phyloP scores from a whole-genome alignment of 768 basidiomycete genomes.

The Pisolithus tinctorius region DNA sequence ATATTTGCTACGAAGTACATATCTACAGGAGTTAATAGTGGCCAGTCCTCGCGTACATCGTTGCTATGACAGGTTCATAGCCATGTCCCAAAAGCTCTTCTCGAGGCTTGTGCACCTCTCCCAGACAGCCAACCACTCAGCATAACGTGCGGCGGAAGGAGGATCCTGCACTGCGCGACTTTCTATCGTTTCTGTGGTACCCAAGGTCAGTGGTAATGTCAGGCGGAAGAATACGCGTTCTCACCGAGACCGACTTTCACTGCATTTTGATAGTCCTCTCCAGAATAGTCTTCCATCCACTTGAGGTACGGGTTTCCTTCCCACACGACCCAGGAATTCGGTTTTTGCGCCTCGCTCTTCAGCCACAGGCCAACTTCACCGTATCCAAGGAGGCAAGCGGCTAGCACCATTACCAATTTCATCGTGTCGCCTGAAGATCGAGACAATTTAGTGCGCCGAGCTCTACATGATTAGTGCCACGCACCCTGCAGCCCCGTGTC shows the following conservation, averaged over 20 bases:
- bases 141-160: slow-evolving; percentile 51
- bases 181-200: slow-evolving; percentile 64
- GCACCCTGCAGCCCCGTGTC: slow-evolving; percentile 68
- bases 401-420: slow-evolving; percentile 71
- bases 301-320: slow-evolving; percentile 67
- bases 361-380: slow-evolving; percentile 90
- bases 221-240: slow-evolving; percentile 16
- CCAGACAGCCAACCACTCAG: slow-evolving; percentile 70
- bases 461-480: neutral
- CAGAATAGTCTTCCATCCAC: slow-evolving; percentile 80
- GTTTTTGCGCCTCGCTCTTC: slow-evolving; percentile 41
- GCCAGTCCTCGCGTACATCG: too few species aligned
- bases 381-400: slow-evolving; percentile 85
- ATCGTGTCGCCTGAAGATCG: slow-evolving; percentile 51
- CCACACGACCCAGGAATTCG: slow-evolving; percentile 46
- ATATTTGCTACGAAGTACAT: too few species aligned
- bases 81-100: slow-evolving; percentile 84
- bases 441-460: neutral
- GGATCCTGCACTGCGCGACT: slow-evolving; percentile 50
- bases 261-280: slow-evolving; percentile 62
- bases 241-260: slow-evolving; percentile 69
- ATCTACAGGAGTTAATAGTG: too few species aligned
- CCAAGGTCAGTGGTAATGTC: neutral
- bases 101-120: slow-evolving; percentile 70
- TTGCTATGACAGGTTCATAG: slow-evolving; percentile 23